Evolutionary conservation across 148 eudicot genomes (phyloP).

Genomic region (Chenopodium album): DNA sequence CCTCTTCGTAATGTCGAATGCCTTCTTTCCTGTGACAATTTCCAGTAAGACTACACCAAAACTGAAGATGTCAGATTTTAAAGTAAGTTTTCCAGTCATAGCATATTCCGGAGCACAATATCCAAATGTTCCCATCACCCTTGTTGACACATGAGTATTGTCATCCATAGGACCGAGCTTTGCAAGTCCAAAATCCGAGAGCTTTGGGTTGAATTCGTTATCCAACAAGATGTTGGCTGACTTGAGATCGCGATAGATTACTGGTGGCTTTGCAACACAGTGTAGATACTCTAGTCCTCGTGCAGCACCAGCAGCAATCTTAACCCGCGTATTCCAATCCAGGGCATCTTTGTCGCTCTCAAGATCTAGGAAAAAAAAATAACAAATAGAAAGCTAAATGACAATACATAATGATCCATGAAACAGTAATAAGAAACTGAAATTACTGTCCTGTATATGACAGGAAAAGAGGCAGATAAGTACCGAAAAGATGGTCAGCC

Average conservation of each 20-base stretch:
- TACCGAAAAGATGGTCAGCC: slow-evolving; percentile 86
- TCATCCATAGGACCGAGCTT: slow-evolving; percentile 87
- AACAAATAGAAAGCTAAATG: background rate
- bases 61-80: slow-evolving; percentile 81
- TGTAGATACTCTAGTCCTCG: slow-evolving; percentile 78
- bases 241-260: slow-evolving; percentile 89
- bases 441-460: background rate
- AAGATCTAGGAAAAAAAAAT: slow-evolving; percentile 24
- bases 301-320: slow-evolving; percentile 88
- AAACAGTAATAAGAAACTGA: background rate
- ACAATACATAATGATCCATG: background rate
- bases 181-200: slow-evolving; percentile 91
- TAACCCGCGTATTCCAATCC: slow-evolving; percentile 69
- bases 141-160: slow-evolving; percentile 75
- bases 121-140: slow-evolving; percentile 93
- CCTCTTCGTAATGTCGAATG: slow-evolving; percentile 41
- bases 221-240: slow-evolving; percentile 86
- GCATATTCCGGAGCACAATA: slow-evolving; percentile 96
- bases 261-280: slow-evolving; percentile 79
- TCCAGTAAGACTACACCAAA: slow-evolving; percentile 87
- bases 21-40: slow-evolving; percentile 76
- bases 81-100: slow-evolving; percentile 69
- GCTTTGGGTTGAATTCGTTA: slow-evolving; percentile 60
- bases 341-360: slow-evolving; percentile 40
- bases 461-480: background rate